phyloP scores from a whole-genome alignment of 306 rosid genomes.

The Elaeagnus macrophylla region DNA sequence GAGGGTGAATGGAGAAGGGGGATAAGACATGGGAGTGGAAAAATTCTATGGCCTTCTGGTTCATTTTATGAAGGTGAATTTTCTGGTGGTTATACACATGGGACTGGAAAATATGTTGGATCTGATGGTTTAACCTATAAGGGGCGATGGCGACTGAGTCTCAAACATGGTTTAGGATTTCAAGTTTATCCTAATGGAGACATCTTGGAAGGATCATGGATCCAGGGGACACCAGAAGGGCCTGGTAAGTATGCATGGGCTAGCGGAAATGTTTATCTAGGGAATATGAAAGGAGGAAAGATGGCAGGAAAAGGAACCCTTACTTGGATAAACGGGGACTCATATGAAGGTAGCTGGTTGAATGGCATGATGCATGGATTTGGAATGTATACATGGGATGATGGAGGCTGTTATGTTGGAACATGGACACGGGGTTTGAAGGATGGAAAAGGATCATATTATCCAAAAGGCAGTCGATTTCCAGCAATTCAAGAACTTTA shows the following conservation, averaged over 20 bases:
- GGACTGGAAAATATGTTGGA: constrained; percentile 63
- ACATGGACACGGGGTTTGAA: constrained; percentile 90
- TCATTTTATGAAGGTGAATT: constrained; percentile 75
- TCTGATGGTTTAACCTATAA: constrained; percentile 53
- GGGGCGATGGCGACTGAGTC: constrained; percentile 89
- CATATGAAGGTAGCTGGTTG: constrained; percentile 94
- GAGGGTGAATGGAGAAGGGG: constrained; percentile 98
- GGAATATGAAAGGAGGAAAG: constrained; percentile 88
- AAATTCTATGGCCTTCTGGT: constrained; percentile 62
- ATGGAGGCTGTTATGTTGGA: constrained; percentile 93
- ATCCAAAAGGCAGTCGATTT: constrained; percentile 76
- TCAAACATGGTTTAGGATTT: constrained; percentile 89
- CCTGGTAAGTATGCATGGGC: constrained; percentile 93
- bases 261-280: constrained; percentile 79
- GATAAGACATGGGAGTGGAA: constrained; percentile 84
- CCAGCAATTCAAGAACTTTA: constrained; percentile 87
- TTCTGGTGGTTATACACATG: constrained; percentile 85
- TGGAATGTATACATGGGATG: constrained; percentile 88
- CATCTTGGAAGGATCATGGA: constrained; percentile 91
- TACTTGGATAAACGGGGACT: constrained; percentile 80
- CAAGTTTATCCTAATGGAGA: constrained; percentile 89
- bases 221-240: constrained; percentile 89
- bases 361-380: constrained; percentile 93
- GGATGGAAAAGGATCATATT: constrained; percentile 94
- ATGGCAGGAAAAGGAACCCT: constrained; percentile 98